These are phyloP conservation scores for Leishmania tropica DNA, from an alignment of 208 protist species.

Conservation along the genomic window DNA sequence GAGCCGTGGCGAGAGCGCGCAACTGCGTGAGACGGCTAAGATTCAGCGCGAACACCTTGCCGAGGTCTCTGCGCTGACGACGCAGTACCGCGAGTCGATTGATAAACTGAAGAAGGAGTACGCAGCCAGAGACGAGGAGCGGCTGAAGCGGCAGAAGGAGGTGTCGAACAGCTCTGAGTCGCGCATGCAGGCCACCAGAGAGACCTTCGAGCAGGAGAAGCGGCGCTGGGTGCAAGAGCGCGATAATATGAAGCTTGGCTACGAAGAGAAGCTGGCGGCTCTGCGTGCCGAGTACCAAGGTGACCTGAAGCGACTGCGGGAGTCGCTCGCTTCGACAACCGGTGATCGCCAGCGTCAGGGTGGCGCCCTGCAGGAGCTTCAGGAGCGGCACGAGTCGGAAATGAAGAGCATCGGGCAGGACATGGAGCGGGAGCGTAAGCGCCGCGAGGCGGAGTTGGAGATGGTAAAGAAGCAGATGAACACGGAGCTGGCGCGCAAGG, in stretches of 20 bases:
- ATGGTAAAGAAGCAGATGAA: slow-evolving; percentile 31
- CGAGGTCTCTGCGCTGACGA: slow-evolving; percentile 27
- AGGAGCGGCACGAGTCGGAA: slow-evolving; percentile 33
- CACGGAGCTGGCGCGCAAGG: slow-evolving; percentile 23
- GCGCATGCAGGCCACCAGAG: slow-evolving; percentile 30
- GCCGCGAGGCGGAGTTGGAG: slow-evolving; percentile 16
- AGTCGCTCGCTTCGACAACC: slow-evolving; percentile 17
- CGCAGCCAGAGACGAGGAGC: slow-evolving; percentile 12
- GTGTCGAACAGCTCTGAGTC: slow-evolving; percentile 25
- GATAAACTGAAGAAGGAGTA: slow-evolving; percentile 29
- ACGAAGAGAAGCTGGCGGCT: slow-evolving; percentile 40
- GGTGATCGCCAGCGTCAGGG: slow-evolving; percentile 39
- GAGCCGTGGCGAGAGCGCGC: slow-evolving; percentile 23
- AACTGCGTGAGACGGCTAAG: slow-evolving; percentile 23
- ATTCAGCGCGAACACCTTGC: slow-evolving; percentile 26
- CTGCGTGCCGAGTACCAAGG: slow-evolving; percentile 34
- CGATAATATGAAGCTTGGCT: slow-evolving; percentile 36
- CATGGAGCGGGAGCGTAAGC: slow-evolving; percentile 20
- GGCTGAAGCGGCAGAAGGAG: slow-evolving; percentile 1
- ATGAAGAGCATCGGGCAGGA: slow-evolving; percentile 19
- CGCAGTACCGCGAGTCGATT: slow-evolving; percentile 24
- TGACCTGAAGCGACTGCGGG: slow-evolving; percentile 38
- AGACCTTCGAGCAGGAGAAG: slow-evolving; percentile 37
- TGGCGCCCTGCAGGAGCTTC: slow-evolving; percentile 35
- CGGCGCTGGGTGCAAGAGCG: slow-evolving; percentile 30